phyloP scores from a whole-genome alignment of 495 filamentous ascomycete genomes.

The Elasticomyces elasticus region DNA sequence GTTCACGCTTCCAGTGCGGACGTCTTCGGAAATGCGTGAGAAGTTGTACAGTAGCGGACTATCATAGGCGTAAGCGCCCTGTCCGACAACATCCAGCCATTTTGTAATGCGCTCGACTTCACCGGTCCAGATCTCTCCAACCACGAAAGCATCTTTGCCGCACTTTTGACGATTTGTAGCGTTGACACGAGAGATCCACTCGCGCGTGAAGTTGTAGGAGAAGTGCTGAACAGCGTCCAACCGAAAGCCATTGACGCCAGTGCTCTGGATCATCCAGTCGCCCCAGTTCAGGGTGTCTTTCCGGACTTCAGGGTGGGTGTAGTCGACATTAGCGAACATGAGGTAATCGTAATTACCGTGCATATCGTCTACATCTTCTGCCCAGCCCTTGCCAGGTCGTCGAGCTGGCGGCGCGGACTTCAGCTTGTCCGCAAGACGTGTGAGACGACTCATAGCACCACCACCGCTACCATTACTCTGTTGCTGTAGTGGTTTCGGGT shows the following conservation, averaged over 20 bases:
- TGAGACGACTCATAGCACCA: background rate
- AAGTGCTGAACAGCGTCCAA: slow-evolving; percentile 72
- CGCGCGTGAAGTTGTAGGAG: slow-evolving; percentile 50
- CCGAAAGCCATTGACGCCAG: slow-evolving; percentile 55
- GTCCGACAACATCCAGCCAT: slow-evolving; percentile 48
- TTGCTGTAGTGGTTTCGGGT: slow-evolving; percentile 4
- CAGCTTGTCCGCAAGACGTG: background rate
- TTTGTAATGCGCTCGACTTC: slow-evolving; percentile 43
- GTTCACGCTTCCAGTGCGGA: slow-evolving; percentile 35
- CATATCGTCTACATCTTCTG: slow-evolving; percentile 51
- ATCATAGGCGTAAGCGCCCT: slow-evolving; percentile 50
- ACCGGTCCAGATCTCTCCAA: slow-evolving; percentile 66
- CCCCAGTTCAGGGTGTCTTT: slow-evolving; percentile 58
- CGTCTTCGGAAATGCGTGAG: slow-evolving; percentile 31
- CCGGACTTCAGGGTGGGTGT: slow-evolving; percentile 53
- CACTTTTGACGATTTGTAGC: slow-evolving; percentile 23
- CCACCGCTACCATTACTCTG: background rate
- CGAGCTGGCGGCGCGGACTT: background rate
- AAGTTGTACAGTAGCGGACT: slow-evolving; percentile 59
- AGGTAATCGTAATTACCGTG: slow-evolving; percentile 68
- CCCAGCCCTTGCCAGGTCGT: slow-evolving; percentile 48
- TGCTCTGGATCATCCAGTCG: slow-evolving; percentile 49
- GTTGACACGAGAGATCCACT: slow-evolving; percentile 48
- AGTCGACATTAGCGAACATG: slow-evolving; percentile 53
- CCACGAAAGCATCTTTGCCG: slow-evolving; percentile 50